Evolutionary conservation across 805 yeast species (phyloP), one percentile per base, ranked within the genome.

Genomic region (Pichia cabralensis): DNA sequence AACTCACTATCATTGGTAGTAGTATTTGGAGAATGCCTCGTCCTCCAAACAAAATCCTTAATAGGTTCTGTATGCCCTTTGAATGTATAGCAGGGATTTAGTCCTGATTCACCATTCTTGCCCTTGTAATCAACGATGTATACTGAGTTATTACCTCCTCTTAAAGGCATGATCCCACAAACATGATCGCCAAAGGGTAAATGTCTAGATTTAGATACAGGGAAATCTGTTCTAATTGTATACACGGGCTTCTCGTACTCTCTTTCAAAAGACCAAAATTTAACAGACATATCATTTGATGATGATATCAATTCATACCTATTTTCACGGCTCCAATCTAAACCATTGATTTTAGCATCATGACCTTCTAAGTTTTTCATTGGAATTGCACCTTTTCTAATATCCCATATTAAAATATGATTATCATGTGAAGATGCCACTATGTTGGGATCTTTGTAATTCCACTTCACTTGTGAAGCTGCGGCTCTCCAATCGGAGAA

Each of bases 401-500:
- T 59, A 55, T 92, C 98, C 98, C 98, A 92, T 1, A 92, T 62
- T 40, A 76, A 75, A 27, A 89, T 69, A 33, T 76, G 67, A 48
- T 80, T 73, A 48, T 84, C 94, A 52, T 92, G 98, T 6, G 94
- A 69, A 1, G 92, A 77, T 0, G 96, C 96, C 19, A 92, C 50
- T 21, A 86, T 69, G 49, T 81, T 69, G 2, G 85, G 75, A 47
- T 88, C 78, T 28, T 67, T 64, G 43, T 74, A 74, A 53, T 80
- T 84, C 96, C 97, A 92, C 52, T 89, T 86, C 12, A 86, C 96
- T 55, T 89, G 97, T 1, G 94, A 74, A 3, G 96, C 94, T 3
- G 94, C 89, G 1, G 96, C 94, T 37, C 82, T 62, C 94, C 96
- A 92, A 51, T 89, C 95, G n/a, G 95, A 84, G 60, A 84, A 86